Evolutionary conservation across 768 basidiomycete species (phyloP), one percentile per base, ranked within the genome.

Genomic region (Boletus vermiculosoides): DNA sequence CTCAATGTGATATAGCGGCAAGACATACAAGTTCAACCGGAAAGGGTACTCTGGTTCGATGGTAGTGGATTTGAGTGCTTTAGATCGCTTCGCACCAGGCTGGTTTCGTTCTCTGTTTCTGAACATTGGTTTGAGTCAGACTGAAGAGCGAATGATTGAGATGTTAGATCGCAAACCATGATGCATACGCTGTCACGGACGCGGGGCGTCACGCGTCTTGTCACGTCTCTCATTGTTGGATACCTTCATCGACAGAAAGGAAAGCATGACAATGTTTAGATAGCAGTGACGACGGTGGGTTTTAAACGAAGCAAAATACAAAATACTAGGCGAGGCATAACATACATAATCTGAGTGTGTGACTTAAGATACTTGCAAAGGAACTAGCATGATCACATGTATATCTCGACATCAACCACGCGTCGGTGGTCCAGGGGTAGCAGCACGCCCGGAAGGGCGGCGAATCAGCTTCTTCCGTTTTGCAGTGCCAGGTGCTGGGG

Each of bases 21-120:
- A 42, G 41, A 75, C 80, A 57, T 66, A 94, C 93, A 96, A 92
- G 76, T 90, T 95, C 28, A 94, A 79, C 45, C 86, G 76, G 70
- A 81, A 76, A 2, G 87, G 86, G 67, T 91, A 90, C 56, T 71
- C 13, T 40, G 31, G 11, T n/a, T 18, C 51, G n/a, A n/a, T 50
- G n/a, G 22, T 7, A 4, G 34, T n/a, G 6, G 4, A 3, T 37
- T 48, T 30, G 3, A 2, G 3, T 25, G 2, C 23, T 30, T 65
- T 52, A 44, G 31, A 31, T 31, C 10, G 23, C 39, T 56, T 60
- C 30, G 8, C 12, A 25, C 11, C 46, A 12, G 44, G 23, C 18
- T 52, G 47, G 1, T 37, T 54, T 36, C 54, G 53, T 16, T 70
- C 51, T 3, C 10, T 66, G 55, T 56, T 48, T 23, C n/a, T 62